phyloP scores from a whole-genome alignment of 495 filamentous ascomycete species.

The Neurospora africana region DNA sequence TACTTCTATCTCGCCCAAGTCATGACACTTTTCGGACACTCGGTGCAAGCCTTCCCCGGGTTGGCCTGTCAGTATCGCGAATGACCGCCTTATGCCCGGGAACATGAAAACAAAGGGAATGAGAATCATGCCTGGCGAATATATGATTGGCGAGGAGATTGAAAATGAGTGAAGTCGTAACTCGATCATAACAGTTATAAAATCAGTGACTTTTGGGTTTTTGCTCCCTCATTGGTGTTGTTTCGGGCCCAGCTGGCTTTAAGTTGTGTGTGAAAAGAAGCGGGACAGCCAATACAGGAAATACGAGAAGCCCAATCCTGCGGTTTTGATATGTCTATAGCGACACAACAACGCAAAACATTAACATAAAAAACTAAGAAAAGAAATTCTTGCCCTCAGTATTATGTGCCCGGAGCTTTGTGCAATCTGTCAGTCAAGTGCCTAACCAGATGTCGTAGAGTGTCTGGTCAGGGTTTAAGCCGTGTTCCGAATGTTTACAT shows the following conservation, averaged over 20 bases:
- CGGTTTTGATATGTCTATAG: not conserved
- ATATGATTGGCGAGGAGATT: too few relatives aligned
- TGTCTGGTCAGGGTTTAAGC: not conserved
- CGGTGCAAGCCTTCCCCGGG: not conserved
- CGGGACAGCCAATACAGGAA: too few relatives aligned
- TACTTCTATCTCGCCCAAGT: not conserved
- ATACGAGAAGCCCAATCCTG: not conserved
- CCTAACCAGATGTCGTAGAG: not conserved
- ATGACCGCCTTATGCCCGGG: not conserved
- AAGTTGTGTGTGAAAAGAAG: not conserved
- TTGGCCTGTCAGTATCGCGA: not conserved
- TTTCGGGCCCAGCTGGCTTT: fast-evolving
- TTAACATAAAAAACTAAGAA: not conserved
- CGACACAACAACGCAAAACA: not conserved
- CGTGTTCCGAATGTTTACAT: not conserved
- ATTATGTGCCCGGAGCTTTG: not conserved
- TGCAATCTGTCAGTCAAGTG: not conserved
- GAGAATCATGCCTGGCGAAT: not conserved
- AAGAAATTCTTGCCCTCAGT: not conserved
- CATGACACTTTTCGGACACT: not conserved
- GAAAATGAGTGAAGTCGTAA: too few relatives aligned
- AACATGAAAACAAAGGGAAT: not conserved
- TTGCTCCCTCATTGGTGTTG: not conserved
- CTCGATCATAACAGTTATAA: too few relatives aligned
- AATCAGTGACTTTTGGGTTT: too few relatives aligned